Evolutionary conservation across 2,329 filamentous ascomycete genomes (phyloP).

Genomic region (Fusarium caatingaense): DNA sequence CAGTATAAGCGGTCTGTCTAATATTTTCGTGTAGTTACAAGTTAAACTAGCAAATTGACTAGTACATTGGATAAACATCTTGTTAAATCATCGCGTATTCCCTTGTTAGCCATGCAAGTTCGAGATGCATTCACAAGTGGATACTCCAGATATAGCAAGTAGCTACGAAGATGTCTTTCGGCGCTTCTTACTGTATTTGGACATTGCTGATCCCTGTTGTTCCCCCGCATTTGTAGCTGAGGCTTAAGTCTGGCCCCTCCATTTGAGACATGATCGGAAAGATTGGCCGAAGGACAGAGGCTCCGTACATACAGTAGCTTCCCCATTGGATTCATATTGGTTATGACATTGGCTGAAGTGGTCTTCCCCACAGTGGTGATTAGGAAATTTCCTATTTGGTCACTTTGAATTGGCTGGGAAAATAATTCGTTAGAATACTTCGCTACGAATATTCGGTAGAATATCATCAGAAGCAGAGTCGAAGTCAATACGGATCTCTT

Average conservation of each 20-base stretch:
- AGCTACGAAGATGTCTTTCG: conserved; percentile 17
- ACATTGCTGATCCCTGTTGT: background rate
- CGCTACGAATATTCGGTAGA: background rate
- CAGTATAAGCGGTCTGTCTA: background rate
- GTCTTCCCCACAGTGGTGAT: conserved; percentile 2
- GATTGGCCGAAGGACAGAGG: background rate
- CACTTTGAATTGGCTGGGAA: background rate
- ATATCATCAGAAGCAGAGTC: background rate
- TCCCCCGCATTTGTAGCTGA: conserved; percentile 18
- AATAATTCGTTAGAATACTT: background rate
- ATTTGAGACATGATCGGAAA: conserved; percentile 11
- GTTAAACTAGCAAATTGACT: background rate
- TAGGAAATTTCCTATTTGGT: background rate
- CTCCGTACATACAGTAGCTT: background rate
- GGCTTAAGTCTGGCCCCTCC: conserved; percentile 13
- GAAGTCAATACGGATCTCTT: background rate
- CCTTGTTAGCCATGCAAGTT: background rate
- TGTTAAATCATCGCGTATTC: background rate
- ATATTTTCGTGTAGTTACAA: background rate
- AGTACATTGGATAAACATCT: background rate
- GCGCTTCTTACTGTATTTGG: conserved; percentile 27
- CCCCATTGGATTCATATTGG: background rate
- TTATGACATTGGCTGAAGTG: background rate
- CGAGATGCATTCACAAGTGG: conserved; percentile 1
- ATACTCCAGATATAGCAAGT: conserved; percentile 17